Conservation (phyloP, 306 rosid genomes). For the Pyrus betulifolia region DNA sequence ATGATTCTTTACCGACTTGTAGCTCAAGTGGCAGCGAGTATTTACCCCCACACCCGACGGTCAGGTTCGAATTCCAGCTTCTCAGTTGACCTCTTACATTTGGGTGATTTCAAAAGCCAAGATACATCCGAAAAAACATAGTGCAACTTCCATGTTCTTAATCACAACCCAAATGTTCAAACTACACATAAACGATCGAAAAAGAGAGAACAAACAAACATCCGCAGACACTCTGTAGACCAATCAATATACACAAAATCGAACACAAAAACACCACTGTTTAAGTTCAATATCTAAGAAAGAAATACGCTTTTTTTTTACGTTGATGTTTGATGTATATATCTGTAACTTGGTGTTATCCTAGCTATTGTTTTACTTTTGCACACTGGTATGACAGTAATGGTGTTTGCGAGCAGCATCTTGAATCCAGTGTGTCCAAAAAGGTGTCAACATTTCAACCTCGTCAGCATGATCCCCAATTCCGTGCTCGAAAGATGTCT, state of each 20-base stretch:
- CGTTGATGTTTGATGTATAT: conserved; percentile 1
- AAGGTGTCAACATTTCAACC: background rate
- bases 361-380: conserved; percentile 3
- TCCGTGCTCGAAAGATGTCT: background rate
- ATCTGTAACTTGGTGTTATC: conserved; percentile 7
- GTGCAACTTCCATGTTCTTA: background rate
- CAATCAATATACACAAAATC: background rate
- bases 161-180: no score
- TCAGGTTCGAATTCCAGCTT: background rate
- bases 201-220: no score
- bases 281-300: background rate
- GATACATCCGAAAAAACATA: background rate
- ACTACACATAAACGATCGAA: no score
- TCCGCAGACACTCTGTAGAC: background rate
- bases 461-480: background rate
- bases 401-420: conserved; percentile 1
- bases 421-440: background rate
- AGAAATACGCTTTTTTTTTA: background rate
- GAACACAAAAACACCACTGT: background rate
- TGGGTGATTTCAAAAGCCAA: background rate
- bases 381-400: background rate
- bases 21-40: background rate
- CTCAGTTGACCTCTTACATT: background rate
- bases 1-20: background rate
- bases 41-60: background rate